Percentiles rank a stretch among this genome's conserved stretches.
Evolutionary conservation across 2,329 filamentous ascomycete species (phyloP).

Genomic region (Leptoxyphium fumago): DNA sequence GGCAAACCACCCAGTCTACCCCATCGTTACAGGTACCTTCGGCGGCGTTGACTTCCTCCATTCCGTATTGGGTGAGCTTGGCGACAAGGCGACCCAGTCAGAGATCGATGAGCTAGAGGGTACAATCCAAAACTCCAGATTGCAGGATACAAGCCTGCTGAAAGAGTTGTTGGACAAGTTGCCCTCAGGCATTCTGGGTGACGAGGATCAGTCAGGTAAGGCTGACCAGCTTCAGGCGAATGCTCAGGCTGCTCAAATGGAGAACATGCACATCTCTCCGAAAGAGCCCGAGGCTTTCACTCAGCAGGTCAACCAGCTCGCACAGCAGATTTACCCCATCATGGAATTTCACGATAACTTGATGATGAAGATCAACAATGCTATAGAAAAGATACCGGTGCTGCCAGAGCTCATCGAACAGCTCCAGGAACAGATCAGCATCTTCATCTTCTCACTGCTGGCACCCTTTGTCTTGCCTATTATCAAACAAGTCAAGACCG

Average conservation of each 20-base stretch:
- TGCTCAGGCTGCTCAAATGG: conserved; percentile 58
- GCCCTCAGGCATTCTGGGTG: conserved; percentile 65
- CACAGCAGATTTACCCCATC: conserved; percentile 71
- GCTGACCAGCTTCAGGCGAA: conserved; percentile 64
- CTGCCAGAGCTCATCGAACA: conserved; percentile 75
- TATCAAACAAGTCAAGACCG: conserved; percentile 71
- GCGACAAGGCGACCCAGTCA: conserved; percentile 80
- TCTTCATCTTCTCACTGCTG: conserved; percentile 84
- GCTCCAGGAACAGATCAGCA: conserved; percentile 69
- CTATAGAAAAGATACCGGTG: conserved; percentile 73
- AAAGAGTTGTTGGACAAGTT: conserved; percentile 70
- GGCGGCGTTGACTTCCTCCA: conserved; percentile 69
- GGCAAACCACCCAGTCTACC: conserved; percentile 53
- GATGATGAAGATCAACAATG: conserved; percentile 61
- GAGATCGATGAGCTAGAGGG: conserved; percentile 80
- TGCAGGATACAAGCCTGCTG: conserved; percentile 53
- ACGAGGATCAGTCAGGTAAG: conserved; percentile 57
- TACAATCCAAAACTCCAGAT: conserved; percentile 51
- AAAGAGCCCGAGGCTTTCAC: conserved; percentile 75
- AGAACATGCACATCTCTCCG: conserved; percentile 59
- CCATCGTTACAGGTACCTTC: conserved; percentile 80
- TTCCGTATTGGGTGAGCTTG: conserved; percentile 65
- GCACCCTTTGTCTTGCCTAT: conserved; percentile 79
- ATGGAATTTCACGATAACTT: conserved; percentile 84
- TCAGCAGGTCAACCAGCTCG: conserved; percentile 56